Conservation (phyloP, 2,329 filamentous ascomycete genomes). For the Alternaria triticimaculans region DNA sequence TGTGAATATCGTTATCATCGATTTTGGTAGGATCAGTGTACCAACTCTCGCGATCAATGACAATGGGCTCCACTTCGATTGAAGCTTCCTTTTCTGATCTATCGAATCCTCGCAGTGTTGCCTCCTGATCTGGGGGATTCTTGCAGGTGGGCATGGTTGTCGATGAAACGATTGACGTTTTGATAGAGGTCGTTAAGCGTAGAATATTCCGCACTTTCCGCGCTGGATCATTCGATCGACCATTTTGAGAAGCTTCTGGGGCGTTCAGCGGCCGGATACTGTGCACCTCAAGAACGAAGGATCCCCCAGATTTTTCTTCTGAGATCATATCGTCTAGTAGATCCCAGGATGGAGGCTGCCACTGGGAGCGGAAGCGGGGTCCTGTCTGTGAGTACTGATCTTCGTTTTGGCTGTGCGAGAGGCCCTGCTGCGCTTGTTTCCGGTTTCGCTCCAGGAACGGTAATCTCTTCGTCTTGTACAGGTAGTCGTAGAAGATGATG, state of each 20-base stretch:
- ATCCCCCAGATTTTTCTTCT: conserved; percentile 25
- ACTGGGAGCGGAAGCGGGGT: conserved; percentile 16
- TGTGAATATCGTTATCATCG: conserved; percentile 2
- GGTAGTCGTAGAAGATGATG: conserved; percentile 32
- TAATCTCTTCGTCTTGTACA: conserved; percentile 26
- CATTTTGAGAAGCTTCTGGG: neutral
- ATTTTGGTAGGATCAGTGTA: neutral
- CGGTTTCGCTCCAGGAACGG: conserved; percentile 38
- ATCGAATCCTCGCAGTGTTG: conserved; percentile 9
- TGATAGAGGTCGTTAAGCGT: conserved; percentile 5
- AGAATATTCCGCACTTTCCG: conserved; percentile 12
- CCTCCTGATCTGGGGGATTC: neutral
- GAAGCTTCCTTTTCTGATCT: neutral
- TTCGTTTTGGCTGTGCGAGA: conserved; percentile 3
- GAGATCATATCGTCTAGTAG: conserved; percentile 36
- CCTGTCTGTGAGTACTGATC: neutral
- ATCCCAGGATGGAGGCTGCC: conserved; percentile 30
- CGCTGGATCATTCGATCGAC: neutral
- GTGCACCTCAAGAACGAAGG: conserved; percentile 24
- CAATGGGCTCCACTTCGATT: conserved; percentile 19
- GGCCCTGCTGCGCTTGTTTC: conserved; percentile 20
- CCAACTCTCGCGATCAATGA: conserved; percentile 26
- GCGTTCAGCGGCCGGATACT: conserved; percentile 12
- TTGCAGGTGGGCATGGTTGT: neutral
- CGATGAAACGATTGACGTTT: conserved; percentile 11